Base-by-base conservation (phyloP, 179 eudicot species). In the Beta macrorhiza region DNA sequence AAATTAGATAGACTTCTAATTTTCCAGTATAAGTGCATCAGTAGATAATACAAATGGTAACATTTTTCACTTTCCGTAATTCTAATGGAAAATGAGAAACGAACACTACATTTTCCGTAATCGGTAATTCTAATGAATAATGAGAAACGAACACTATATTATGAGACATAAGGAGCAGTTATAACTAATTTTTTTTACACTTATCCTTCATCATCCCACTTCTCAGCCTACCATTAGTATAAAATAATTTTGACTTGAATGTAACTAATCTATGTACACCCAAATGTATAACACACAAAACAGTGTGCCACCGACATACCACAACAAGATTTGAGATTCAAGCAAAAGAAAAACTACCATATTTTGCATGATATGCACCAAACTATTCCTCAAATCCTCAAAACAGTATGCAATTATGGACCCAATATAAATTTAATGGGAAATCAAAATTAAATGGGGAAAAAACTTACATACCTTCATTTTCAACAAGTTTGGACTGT, bases 391-490 rank as follows among this genome's bases (percentile, higher is more conserved):
- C 73, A 37, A 15, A 56, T 64, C 13, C 72, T n/a, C 22, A 57
- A 12, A 52, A 44, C 25, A 37, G 10, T 42, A n/a, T 63, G 0
- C 32, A 63, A 65, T 1, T 15, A 1, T 22, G 3, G 49, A 63
- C 12, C 17, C 32, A 20, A 10, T 72, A 7, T 7, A 49, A n/a
- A n/a, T 20, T 2, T 37, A n/a, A 14, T 16, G 15, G 22, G 20
- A 42, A 37, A 42, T n/a, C 44, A 22, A 37, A 0, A 17, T 51
- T 0, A 32, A 67, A 0, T 8, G 42, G 22, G 67, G 11, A 29
- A 49, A 12, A 20, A 59, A 61, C 44, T 11, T 7, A 8, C 64
- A 2, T 58, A 83, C 85, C 85, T 83, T 83, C 85, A 83, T 61
- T 17, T 37, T 75, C 70, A 44, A 79, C 77, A 14, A 83, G 73